phyloP scores from a whole-genome alignment of 2,329 filamentous ascomycete species.

The Talaromyces sp. region DNA sequence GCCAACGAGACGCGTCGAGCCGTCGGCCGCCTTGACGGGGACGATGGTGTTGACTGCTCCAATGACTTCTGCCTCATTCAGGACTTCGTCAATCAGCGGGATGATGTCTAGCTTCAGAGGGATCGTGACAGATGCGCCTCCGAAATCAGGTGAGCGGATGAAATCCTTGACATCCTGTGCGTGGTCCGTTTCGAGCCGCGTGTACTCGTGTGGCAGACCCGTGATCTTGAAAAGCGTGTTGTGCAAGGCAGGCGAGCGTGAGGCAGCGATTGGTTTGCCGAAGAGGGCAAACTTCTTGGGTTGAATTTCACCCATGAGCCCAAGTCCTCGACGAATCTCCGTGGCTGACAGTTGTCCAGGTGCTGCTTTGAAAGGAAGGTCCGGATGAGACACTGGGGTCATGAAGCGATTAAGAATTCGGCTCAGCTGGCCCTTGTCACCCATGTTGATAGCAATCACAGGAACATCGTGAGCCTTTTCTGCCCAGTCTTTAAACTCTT shows the following conservation, averaged over 20 bases:
- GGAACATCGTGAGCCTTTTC: slow-evolving; percentile 68
- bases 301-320: slow-evolving; percentile 72
- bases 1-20: slow-evolving; percentile 57
- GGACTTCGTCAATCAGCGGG: slow-evolving; percentile 70
- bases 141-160: slow-evolving; percentile 69
- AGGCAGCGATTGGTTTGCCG: slow-evolving; percentile 75
- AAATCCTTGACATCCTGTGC: slow-evolving; percentile 56
- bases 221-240: slow-evolving; percentile 71
- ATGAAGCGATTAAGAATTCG: slow-evolving; percentile 87
- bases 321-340: slow-evolving; percentile 75
- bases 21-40: slow-evolving; percentile 46
- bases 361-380: slow-evolving; percentile 85
- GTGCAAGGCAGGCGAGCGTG: slow-evolving; percentile 82
- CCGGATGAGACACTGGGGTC: slow-evolving; percentile 87
- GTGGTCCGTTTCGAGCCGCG: slow-evolving; percentile 65
- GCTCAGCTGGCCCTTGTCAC: slow-evolving; percentile 76
- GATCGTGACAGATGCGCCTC: slow-evolving; percentile 92
- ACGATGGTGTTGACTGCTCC: slow-evolving; percentile 95
- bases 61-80: slow-evolving; percentile 71
- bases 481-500: slow-evolving; percentile 74
- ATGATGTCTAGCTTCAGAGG: slow-evolving; percentile 89
- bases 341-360: slow-evolving; percentile 87
- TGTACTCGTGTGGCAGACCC: slow-evolving; percentile 82
- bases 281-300: slow-evolving; percentile 78
- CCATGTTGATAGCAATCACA: slow-evolving; percentile 95